Evolutionary conservation across 768 basidiomycete genomes (phyloP).

Genomic region (Tulasnella sp.): DNA sequence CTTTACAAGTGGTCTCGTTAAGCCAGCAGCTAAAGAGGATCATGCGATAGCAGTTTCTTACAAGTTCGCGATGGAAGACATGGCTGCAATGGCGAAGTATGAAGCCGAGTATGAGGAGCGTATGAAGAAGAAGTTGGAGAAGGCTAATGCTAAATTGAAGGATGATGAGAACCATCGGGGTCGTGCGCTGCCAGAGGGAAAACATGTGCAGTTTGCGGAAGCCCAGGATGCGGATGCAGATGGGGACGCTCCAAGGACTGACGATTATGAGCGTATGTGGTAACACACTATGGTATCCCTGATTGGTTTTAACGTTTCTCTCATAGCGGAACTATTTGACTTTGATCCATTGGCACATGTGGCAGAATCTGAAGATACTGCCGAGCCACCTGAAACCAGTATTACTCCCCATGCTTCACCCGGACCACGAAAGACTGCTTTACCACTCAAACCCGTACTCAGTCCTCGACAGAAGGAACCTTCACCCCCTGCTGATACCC

Average conservation of each 20-base stretch:
- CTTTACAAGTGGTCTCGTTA: neutral
- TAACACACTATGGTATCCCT: neutral
- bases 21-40: neutral
- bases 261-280: slow-evolving; percentile 2
- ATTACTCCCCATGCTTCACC: slow-evolving; percentile 9
- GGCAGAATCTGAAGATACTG: too few relatives aligned
- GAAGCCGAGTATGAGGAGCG: neutral
- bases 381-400: slow-evolving; percentile 2
- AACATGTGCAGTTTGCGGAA: slow-evolving; percentile 11
- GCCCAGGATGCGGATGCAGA: slow-evolving; percentile 3
- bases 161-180: neutral
- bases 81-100: neutral
- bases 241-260: neutral
- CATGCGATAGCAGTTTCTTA: slow-evolving; percentile 10
- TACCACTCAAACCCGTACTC: too few relatives aligned
- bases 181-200: neutral
- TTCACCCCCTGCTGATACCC: neutral
- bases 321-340: slow-evolving; percentile 4
- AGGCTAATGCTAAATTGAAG: neutral
- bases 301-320: neutral
- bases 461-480: neutral
- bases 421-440: neutral
- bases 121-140: neutral
- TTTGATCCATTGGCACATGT: slow-evolving; percentile 7
- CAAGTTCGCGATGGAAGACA: slow-evolving; percentile 5